phyloP scores from a whole-genome alignment of 2,329 filamentous ascomycete species.

The Podosphaera xanthii region DNA sequence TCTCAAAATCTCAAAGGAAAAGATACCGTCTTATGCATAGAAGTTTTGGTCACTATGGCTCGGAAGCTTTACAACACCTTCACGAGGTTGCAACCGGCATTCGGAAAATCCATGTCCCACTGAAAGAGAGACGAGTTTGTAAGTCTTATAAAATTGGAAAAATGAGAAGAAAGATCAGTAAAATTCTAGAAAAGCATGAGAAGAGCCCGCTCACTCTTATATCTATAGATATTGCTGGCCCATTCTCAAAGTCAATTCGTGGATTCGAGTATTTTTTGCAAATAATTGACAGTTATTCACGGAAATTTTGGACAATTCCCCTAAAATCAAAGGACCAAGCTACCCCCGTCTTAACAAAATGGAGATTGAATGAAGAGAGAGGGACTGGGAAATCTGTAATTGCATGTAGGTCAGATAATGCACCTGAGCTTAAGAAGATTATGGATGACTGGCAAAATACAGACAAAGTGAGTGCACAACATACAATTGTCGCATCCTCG shows the following conservation, averaged over 20 bases:
- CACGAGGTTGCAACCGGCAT: background rate
- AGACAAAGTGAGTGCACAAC: background rate
- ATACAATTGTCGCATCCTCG: background rate
- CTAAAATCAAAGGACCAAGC: background rate
- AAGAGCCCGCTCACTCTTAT: background rate
- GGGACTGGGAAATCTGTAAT: background rate
- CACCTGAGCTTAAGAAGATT: background rate
- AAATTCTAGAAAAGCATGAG: background rate
- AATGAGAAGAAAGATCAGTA: background rate
- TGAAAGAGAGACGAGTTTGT: background rate
- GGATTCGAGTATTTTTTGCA: background rate
- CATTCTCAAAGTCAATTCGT: background rate
- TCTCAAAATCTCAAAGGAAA: background rate
- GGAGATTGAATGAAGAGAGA: background rate
- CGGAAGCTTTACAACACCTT: background rate
- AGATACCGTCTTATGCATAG: background rate
- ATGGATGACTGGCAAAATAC: background rate
- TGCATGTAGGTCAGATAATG: constrained; percentile 1
- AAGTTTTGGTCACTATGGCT: background rate
- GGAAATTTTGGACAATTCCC: background rate
- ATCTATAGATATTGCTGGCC: background rate
- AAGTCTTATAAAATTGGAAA: background rate
- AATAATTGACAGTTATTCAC: background rate
- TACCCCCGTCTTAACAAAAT: background rate
- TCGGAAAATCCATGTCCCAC: background rate